A percentile compares a stretch with the other conserved stretches of the same genome.
phyloP scores from a whole-genome alignment of 2,329 filamentous ascomycete species.

The Clonostachys chloroleuca region DNA sequence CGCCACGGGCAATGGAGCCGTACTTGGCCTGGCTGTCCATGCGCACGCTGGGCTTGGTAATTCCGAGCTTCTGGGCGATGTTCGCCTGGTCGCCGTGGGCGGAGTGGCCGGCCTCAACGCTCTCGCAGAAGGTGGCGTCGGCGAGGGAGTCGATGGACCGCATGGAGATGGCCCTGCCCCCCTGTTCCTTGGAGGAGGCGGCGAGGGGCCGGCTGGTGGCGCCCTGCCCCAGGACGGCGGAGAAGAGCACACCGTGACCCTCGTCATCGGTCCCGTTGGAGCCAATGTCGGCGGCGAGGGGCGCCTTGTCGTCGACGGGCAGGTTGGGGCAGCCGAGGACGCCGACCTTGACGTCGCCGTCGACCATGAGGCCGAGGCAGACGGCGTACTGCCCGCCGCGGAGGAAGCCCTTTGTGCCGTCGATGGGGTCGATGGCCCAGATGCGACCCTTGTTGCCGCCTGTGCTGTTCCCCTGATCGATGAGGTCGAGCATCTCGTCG shows the following conservation, averaged over 20 bases:
- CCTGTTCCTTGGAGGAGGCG: conserved; percentile 21
- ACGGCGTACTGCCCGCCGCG: conserved; percentile 96
- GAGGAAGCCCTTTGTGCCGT: conserved; percentile 96
- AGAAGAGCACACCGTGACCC: conserved; percentile 83
- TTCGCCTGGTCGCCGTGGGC: conserved; percentile 82
- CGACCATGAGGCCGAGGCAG: conserved; percentile 85
- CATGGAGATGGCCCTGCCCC: conserved; percentile 70
- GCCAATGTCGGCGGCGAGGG: conserved; percentile 62
- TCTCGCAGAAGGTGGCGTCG: conserved; percentile 91
- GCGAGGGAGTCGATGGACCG: conserved; percentile 68
- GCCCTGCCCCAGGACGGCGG: conserved; percentile 74
- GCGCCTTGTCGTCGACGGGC: conserved; percentile 70
- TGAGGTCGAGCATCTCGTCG: conserved; percentile 62
- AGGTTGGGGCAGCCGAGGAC: conserved; percentile 95
- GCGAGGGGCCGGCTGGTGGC: conserved; percentile 69
- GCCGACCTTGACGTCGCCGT: conserved; percentile 90
- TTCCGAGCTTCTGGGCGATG: conserved; percentile 77
- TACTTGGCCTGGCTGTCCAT: conserved; percentile 99
- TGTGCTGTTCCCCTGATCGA: conserved; percentile 64
- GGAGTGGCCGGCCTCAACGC: conserved; percentile 89
- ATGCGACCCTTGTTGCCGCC: conserved; percentile 75
- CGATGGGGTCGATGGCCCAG: conserved; percentile 96
- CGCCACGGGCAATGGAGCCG: conserved; percentile 87
- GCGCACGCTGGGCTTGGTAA: conserved; percentile 82
- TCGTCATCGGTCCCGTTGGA: conserved; percentile 63